A percentile compares a stretch with the other conserved stretches of the same genome.
Evolutionary conservation across 2,329 filamentous ascomycete species (phyloP).

Genomic region (Sporothrix schenckii): DNA sequence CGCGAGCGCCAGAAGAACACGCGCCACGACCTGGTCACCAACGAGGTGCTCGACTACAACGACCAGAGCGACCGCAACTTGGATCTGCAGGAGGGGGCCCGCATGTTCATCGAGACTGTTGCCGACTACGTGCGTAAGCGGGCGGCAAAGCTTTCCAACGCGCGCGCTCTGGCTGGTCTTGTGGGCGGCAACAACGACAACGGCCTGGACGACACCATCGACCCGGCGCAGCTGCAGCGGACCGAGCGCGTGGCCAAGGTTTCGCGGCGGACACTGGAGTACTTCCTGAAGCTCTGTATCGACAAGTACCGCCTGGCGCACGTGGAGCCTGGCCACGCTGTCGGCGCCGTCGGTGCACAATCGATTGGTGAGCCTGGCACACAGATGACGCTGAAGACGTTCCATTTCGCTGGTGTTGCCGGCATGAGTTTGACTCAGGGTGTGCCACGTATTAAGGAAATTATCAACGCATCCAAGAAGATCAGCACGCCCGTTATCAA

Average conservation of each 20-base stretch:
- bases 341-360: constrained; percentile 93
- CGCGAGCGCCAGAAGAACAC: constrained; percentile 67
- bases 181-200: constrained; percentile 41
- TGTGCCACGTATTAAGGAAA: constrained; percentile 99
- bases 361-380: constrained; percentile 98
- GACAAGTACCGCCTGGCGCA: constrained; percentile 89
- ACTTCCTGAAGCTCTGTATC: constrained; percentile 80
- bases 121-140: constrained; percentile 68
- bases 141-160: constrained; percentile 59
- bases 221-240: constrained; percentile 46
- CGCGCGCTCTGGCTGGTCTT: constrained; percentile 57
- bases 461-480: constrained; percentile 93
- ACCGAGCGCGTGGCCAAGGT: constrained; percentile 81
- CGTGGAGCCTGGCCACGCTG: constrained; percentile 91
- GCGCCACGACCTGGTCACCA: constrained; percentile 63
- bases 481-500: constrained; percentile 95
- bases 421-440: constrained; percentile 99
- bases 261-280: constrained; percentile 69
- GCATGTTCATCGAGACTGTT: constrained; percentile 80
- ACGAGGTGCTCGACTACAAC: constrained; percentile 66
- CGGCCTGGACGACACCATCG: constrained; percentile 36
- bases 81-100: constrained; percentile 79
- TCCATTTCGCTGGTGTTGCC: constrained; percentile 99
- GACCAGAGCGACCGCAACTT: constrained; percentile 70
- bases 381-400: constrained; percentile 98